Evolutionary conservation across 225 moss, liverwort and hornwort genomes (phyloP).

Genomic region (Straminergon stramineum): DNA sequence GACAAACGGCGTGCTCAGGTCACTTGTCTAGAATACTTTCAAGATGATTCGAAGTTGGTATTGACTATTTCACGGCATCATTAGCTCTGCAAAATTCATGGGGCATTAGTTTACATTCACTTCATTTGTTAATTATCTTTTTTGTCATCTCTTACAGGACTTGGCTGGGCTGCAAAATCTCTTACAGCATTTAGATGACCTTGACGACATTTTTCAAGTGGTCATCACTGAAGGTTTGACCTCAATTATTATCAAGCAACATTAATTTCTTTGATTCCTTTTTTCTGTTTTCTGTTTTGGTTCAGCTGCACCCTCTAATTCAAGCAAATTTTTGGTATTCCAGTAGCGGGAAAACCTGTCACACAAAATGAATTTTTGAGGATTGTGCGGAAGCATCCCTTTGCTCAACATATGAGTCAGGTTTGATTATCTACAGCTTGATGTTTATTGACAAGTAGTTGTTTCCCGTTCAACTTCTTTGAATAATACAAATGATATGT

Average conservation of each 20-base stretch:
- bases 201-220: slow-evolving; percentile 82
- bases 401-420: slow-evolving; percentile 60
- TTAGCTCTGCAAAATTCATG: neutral
- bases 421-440: slow-evolving; percentile 1
- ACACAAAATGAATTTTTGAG: slow-evolving; percentile 31
- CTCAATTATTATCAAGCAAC: neutral
- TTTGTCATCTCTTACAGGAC: slow-evolving; percentile 30
- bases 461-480: neutral
- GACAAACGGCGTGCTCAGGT: slow-evolving; percentile 74
- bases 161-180: slow-evolving; percentile 78
- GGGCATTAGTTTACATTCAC: neutral
- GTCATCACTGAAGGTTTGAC: slow-evolving; percentile 55
- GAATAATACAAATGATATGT: neutral
- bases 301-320: neutral
- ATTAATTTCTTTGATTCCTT: neutral
- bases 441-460: neutral
- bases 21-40: neutral
- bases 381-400: slow-evolving; percentile 60
- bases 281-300: neutral
- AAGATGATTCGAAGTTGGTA: neutral
- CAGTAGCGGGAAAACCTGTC: slow-evolving; percentile 55
- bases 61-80: neutral
- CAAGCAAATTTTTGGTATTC: neutral
- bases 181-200: slow-evolving; percentile 75
- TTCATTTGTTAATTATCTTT: neutral